These are phyloP conservation scores for Acacia confusa DNA, from an alignment of 306 rosid species.

Conservation along the genomic window DNA sequence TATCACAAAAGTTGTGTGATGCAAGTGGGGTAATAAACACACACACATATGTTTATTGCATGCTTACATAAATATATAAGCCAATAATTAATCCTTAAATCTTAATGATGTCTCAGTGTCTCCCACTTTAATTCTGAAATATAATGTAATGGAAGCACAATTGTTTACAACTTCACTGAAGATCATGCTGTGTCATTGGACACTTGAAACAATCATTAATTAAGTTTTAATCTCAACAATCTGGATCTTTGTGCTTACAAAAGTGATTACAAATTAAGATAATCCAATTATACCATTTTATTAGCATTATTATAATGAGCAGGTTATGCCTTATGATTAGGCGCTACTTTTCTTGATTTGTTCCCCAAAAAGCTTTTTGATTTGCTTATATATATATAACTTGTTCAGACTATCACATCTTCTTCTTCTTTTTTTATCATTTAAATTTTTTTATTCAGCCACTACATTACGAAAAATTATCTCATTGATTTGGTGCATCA, in stretches of 20 bases:
- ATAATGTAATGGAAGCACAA: not conserved
- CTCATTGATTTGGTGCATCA: not conserved
- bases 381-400: not conserved
- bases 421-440: not conserved
- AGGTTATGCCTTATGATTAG: not conserved
- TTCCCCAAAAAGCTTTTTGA: not conserved
- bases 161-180: not conserved
- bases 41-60: not conserved
- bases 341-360: not conserved
- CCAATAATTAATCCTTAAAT: not conserved
- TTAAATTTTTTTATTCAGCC: not conserved
- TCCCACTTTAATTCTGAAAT: slow-evolving; percentile 14
- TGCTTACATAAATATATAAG: not conserved
- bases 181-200: not conserved
- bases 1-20: not conserved
- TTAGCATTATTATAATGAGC: not conserved
- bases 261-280: not conserved
- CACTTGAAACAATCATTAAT: not conserved
- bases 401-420: not conserved
- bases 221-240: not conserved
- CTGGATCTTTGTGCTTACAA: not conserved
- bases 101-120: not conserved
- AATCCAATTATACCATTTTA: not conserved
- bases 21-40: not conserved
- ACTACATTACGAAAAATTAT: not conserved